phyloP scores from a whole-genome alignment of 2,329 filamentous ascomycete genomes.

The Ascochyta koolunga region DNA sequence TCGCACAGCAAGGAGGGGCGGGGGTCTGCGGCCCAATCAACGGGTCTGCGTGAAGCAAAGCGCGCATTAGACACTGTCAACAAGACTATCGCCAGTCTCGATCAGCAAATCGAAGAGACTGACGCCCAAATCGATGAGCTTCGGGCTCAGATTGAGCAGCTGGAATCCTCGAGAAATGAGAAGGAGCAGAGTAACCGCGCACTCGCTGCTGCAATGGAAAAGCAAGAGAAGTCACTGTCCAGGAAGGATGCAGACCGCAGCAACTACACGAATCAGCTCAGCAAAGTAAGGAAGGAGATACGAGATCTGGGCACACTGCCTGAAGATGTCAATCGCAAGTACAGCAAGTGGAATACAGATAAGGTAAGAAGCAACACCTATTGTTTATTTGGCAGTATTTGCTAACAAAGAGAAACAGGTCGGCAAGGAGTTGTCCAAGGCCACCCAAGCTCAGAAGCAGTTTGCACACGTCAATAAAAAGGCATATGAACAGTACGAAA shows the following conservation, averaged over 20 bases:
- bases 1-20: slow-evolving; percentile 50
- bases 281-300: slow-evolving; percentile 86
- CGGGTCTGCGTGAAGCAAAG: slow-evolving; percentile 76
- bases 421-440: slow-evolving; percentile 75
- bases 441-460: slow-evolving; percentile 92
- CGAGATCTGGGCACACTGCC: slow-evolving; percentile 91
- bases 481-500: slow-evolving; percentile 98
- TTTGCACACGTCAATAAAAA: slow-evolving; percentile 99
- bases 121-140: slow-evolving; percentile 72
- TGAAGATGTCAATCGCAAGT: slow-evolving; percentile 92
- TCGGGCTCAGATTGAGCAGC: slow-evolving; percentile 60
- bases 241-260: slow-evolving; percentile 91
- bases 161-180: slow-evolving; percentile 65
- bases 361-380: slow-evolving; percentile 60
- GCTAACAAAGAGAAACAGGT: slow-evolving; percentile 28
- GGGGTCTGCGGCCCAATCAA: slow-evolving; percentile 60
- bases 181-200: slow-evolving; percentile 77
- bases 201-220: slow-evolving; percentile 77
- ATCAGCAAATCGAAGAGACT: slow-evolving; percentile 73
- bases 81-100: slow-evolving; percentile 70
- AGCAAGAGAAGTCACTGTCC: slow-evolving; percentile 86
- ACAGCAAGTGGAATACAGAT: slow-evolving; percentile 80
- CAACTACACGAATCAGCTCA: slow-evolving; percentile 74
- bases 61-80: slow-evolving; percentile 80
- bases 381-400: not conserved